phyloP scores from a whole-genome alignment of 2,329 filamentous ascomycete genomes.

The Pseudogymnoascus sp. region DNA sequence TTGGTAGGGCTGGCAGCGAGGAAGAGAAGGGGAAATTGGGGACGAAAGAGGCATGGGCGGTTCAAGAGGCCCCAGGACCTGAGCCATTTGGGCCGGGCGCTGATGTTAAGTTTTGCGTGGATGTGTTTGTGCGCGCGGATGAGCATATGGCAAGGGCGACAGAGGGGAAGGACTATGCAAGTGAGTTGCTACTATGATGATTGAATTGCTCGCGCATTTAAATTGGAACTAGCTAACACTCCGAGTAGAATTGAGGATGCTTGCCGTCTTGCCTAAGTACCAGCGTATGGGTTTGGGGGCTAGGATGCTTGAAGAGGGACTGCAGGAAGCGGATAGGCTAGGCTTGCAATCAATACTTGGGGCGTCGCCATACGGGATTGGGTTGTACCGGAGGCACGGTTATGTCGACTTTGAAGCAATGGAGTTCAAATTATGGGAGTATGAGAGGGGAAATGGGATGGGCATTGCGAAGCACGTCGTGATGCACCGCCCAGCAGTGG shows the following conservation, averaged over 20 bases:
- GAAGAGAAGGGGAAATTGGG: background rate
- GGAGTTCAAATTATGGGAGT: constrained; percentile 20
- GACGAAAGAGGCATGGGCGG: background rate
- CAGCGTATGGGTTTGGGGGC: constrained; percentile 23
- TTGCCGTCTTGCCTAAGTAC: constrained; percentile 17
- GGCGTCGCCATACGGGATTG: constrained; percentile 20
- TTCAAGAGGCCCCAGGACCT: background rate
- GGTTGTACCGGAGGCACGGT: constrained; percentile 21
- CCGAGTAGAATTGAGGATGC: constrained; percentile 18
- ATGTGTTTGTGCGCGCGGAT: constrained; percentile 21
- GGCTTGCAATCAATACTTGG: constrained; percentile 22
- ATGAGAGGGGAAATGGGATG: constrained; percentile 22
- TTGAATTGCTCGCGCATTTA: background rate
- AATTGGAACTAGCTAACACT: background rate
- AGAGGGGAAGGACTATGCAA: constrained; percentile 18
- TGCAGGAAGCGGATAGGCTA: constrained; percentile 16
- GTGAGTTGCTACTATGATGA: constrained; percentile 15
- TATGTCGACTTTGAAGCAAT: constrained; percentile 19
- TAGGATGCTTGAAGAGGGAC: constrained; percentile 17
- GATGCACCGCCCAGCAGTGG: constrained; percentile 18
- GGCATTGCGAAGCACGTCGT: constrained; percentile 15
- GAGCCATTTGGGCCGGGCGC: constrained; percentile 15
- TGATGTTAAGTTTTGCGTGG: constrained; percentile 22
- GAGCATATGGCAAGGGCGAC: constrained; percentile 17
- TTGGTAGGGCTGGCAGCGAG: background rate